Evolutionary conservation across 2,329 filamentous ascomycete species (phyloP).

Genomic region (Pseudogymnoascus sp.): DNA sequence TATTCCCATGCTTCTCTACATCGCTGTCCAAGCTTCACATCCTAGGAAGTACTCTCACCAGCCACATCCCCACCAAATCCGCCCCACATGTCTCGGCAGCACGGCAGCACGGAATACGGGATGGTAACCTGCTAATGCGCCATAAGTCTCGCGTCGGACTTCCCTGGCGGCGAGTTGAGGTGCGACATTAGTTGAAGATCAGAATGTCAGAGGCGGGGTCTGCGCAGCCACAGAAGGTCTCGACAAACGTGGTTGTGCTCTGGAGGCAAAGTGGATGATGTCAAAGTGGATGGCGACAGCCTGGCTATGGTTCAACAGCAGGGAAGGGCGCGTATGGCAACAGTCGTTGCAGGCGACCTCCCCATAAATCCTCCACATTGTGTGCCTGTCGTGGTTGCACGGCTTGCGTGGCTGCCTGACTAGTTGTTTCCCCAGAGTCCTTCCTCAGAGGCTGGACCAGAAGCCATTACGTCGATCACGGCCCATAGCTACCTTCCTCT

Average conservation of each 20-base stretch:
- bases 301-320: background rate
- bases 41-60: background rate
- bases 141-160: background rate
- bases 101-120: slow-evolving; percentile 2
- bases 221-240: background rate
- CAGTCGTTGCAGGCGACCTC: background rate
- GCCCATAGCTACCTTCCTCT: background rate
- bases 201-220: background rate
- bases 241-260: background rate
- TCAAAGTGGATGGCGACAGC: background rate
- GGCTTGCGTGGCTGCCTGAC: background rate
- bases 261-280: background rate
- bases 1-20: background rate
- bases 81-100: background rate
- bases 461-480: background rate
- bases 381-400: background rate
- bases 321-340: background rate
- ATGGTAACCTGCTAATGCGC: slow-evolving; percentile 1
- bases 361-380: background rate
- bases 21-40: background rate
- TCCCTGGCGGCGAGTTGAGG: background rate
- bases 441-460: background rate
- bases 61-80: background rate
- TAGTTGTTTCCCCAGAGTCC: background rate
- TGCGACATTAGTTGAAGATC: background rate